Evolutionary conservation across 1,284 basidiomycete genomes (phyloP), one percentile per base, ranked within the genome.

Genomic region (Apiotrichum laibachii): DNA sequence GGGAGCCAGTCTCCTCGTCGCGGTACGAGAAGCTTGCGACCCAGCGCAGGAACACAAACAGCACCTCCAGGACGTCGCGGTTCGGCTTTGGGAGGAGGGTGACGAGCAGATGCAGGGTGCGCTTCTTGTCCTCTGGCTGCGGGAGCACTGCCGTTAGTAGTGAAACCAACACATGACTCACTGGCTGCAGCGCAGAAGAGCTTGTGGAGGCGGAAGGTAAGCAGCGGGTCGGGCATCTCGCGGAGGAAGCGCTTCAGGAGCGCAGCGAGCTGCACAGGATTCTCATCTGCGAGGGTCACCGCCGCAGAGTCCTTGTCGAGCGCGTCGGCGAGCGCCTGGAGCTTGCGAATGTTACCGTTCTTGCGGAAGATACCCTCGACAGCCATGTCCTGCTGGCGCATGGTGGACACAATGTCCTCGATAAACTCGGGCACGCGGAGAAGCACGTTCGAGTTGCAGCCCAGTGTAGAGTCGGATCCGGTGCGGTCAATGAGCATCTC

Each of bases 351-450:
- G 75, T 99, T 98, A 57, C 95, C 95, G 74, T 97, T 98, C 81
- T 96, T 94, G 55, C 95, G 85, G 84, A 99, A 99, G 64, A 99
- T 96, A 61, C 95, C 95, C 78, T 99, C 96, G 42, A 99, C 84
- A 6, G 95, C 97, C 88, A 99, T 92, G 79, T 99, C 92, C 95
- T 98, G 98, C 78, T 98, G 94, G 73, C 90, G 85, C 95, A 99
- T 98, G 4, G 96, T 93, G 55, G 92, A 95, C 44, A 99, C 86
- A 56, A 97, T 89, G 72, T 99, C 96, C 75, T 99, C 96, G 61
- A 99, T 90, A 75, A 99, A 97, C 76, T 91, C 96, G 9, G 95
- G 95, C 33, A 99, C 88, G 65, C 92, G 84, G 63, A 99, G 76
- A 21, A 90, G 86, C 43, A 86, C 86, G 21, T 89, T 85, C n/a